Evolutionary conservation across 345 rosid genomes (phyloP).

Genomic region (Lepidium didymum): DNA sequence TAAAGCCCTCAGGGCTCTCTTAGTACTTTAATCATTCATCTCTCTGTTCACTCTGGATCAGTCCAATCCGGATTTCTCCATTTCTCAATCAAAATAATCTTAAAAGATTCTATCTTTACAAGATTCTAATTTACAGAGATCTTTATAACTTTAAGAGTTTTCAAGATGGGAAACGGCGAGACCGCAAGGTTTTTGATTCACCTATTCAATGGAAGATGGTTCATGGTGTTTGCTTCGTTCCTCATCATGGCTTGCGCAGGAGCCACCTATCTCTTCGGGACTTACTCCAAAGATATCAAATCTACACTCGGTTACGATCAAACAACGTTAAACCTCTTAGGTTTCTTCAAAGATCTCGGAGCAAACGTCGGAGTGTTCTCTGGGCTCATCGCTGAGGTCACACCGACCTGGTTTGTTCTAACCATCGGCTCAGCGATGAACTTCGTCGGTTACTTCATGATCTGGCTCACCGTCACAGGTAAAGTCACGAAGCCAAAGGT

Average conservation of each 20-base stretch:
- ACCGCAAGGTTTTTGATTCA: slow-evolving; percentile 34
- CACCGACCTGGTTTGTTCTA: slow-evolving; percentile 89
- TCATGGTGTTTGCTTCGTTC: slow-evolving; percentile 81
- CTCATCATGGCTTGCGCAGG: slow-evolving; percentile 90
- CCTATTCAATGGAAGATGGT: slow-evolving; percentile 67
- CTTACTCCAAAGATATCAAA: slow-evolving; percentile 77
- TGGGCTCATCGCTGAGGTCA: slow-evolving; percentile 78
- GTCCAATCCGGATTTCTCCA: background rate
- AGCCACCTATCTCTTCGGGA: slow-evolving; percentile 74
- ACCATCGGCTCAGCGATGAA: slow-evolving; percentile 72
- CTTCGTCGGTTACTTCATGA: slow-evolving; percentile 77
- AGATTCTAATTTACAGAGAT: background rate
- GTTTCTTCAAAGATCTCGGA: slow-evolving; percentile 83
- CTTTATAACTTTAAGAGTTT: background rate
- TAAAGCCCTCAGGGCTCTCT: slow-evolving; percentile 16
- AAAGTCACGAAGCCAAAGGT: slow-evolving; percentile 56
- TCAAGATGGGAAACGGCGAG: slow-evolving; percentile 21
- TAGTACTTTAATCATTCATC: background rate
- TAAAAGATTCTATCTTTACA: background rate
- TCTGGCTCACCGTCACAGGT: slow-evolving; percentile 67
- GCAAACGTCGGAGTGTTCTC: slow-evolving; percentile 75
- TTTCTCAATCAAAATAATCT: background rate
- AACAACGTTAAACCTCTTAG: slow-evolving; percentile 68
- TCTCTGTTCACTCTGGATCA: background rate
- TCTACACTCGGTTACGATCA: slow-evolving; percentile 73